Conservation (phyloP, 345 rosid species). For the Rhizophora mangle region DNA sequence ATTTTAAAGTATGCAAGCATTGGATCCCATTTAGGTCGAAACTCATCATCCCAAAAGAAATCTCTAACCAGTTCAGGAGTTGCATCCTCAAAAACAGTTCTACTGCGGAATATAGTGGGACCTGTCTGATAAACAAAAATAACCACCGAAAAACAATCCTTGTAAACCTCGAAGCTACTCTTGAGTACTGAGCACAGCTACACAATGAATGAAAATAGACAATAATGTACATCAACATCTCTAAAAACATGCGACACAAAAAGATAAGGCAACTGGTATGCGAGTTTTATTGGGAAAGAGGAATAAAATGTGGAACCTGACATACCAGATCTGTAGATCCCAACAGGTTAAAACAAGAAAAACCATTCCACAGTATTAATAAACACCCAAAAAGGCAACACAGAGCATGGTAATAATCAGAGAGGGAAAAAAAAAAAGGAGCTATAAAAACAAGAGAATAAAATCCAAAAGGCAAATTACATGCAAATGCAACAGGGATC, state of each 20-base stretch:
- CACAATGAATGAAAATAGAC: neutral
- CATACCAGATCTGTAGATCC: constrained; percentile 3
- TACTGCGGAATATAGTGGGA: constrained; percentile 64
- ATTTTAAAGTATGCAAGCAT: constrained; percentile 78
- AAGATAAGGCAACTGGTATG: neutral
- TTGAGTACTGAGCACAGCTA: neutral
- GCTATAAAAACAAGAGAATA: no score
- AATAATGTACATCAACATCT: neutral
- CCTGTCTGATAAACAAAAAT: constrained; percentile 55
- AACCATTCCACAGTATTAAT: neutral
- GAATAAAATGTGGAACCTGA: neutral
- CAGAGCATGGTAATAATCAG: neutral
- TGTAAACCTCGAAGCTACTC: neutral
- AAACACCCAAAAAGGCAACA: neutral
- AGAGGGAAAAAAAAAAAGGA: neutral
- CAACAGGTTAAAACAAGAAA: neutral
- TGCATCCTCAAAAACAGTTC: constrained; percentile 93
- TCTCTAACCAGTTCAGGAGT: constrained; percentile 86
- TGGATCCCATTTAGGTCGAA: constrained; percentile 91
- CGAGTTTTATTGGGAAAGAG: neutral
- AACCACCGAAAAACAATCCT: constrained; percentile 19
- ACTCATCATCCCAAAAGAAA: constrained; percentile 99
- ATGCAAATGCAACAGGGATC: no score
- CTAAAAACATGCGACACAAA: constrained; percentile 3
- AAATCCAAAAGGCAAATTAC: no score